Base-by-base conservation (phyloP, 345 rosid species). In the Turritis glabra region DNA sequence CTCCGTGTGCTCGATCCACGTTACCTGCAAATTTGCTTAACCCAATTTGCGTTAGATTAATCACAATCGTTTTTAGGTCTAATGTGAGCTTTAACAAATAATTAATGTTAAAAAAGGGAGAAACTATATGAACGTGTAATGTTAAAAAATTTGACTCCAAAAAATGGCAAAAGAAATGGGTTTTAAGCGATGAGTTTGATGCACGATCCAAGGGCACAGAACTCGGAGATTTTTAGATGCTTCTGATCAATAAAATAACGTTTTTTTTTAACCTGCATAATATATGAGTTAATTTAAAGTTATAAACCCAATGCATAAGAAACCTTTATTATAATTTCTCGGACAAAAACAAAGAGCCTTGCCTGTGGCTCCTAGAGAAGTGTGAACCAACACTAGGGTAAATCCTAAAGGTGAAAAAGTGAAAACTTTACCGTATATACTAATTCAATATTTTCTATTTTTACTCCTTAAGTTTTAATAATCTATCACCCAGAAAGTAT, bases 1-100 rank as follows among this genome's bases (percentile, higher is more conserved):
- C 47, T 96, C 98, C 12, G 91, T 87, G 75, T 90, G 95, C 70
- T 96, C 99, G n/a, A 92, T 90, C 99, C 99, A 96, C 6, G 95
- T 92, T 44, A 96, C 98, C 99, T 96, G 76, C 78, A 74, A 38
- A 18, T 18, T 26, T 35, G 22, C 6, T 25, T 59, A 38, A 11
- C 51, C 37, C 19, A 71, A 32, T 15, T 8, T 11, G 18, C 11
- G 44, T 65, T 32, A 50, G 29, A 3, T 17, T 17, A n/a, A 15
- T 12, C 22, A 5, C 5, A 32, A 21, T 53, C 38, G 14, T 26
- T 22, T n/a, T 21, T 29, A n/a, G 3, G 32, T 19, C 32, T 29
- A 18, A 18, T 5, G 37, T 14, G 15, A 33, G 22, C 18, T 25
- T n/a, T 38, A 40, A 22, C 18, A 14, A n/a, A 47, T 4, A 30